Base-by-base conservation (phyloP, 1,284 basidiomycete species). In the Microbotryum saponariae region DNA sequence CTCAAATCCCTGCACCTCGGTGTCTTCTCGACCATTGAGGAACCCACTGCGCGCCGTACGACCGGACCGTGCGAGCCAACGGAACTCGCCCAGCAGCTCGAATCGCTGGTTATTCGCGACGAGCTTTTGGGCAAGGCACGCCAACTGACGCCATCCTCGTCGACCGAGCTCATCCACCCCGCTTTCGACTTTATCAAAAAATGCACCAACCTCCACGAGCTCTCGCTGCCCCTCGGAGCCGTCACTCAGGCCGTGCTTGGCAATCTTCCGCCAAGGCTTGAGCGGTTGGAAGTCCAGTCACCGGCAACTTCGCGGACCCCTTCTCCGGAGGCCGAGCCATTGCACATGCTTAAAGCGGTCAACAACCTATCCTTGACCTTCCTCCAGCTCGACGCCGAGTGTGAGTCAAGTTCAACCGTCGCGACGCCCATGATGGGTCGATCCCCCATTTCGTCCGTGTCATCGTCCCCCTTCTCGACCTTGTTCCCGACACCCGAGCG, bases 1-100 rank as follows among this genome's bases (percentile, higher is more conserved):
- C 18, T 65, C 29, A 18, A 20, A 4, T 56, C 51, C 16, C 47
- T 65, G 21, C 57, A 61, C 42, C 51, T 65, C 14, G 54, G 56
- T 25, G 51, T 54, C 4, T 65, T 60, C 31, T 23, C 51, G 4
- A 51, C 61, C 53, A 47, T 64, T 37, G 60, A 61, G 12, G 48
- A 65, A 18, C 59, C 54, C 0, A 14, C 12, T 1, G 27, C 21
- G 6, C 50, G 58, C 5, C 25, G 4, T 37, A 58, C 59, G 45
- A 56, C 56, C 33, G 59, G 59, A 6, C 27, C 55, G 6, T 61
- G 51, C 54, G 54, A 57, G 42, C 60, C 60, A 1, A 21, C 10
- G 16, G 37, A 31, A 12, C 48, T 65, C 3, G 60, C 63, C 3
- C 18, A 16, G 10, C 51, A 49, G 23, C 54, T 65, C 33, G 57